Base-by-base conservation (phyloP, 768 basidiomycete species). In the Glaciozyma martinii region DNA sequence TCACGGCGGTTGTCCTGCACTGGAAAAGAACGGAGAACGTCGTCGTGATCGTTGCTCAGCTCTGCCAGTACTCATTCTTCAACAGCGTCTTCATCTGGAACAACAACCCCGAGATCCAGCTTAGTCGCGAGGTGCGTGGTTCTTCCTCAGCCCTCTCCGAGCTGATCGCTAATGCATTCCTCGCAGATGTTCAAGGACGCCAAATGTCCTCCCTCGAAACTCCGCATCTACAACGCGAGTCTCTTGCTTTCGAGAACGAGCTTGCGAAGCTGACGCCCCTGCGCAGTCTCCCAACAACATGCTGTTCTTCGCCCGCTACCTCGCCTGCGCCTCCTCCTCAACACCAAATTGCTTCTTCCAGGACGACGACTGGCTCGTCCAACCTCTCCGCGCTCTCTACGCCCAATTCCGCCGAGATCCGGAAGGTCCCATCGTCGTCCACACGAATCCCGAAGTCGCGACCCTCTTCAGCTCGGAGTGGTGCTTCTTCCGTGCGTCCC, bases 11-110 rank as follows among this genome's bases (percentile, higher is more conserved):
- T 32, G 71, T 87, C 46, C 77, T 86, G 50, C 87, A 86, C 74
- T 87, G 85, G 86, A 83, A 82, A 56, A 80, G 84, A 23, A 79
- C 85, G 29, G 76, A 80, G 0, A 88, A 87, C 66, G 83, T 87
- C 49, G 72, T 80, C 47, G 78, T 79, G 57, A 84, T 87, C 59
- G 78, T 79, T 23, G 80, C 68, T 9, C 60, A 66, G 25, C 60
- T 73, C 27, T 71, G 71, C 56, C 66, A 59, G 46, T 68, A 66
- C 62, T 43, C 47, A 0, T 65, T 71, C 56, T 64, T 72, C 37
- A 54, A 63, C 8, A 43, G 33, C 18, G 61, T 71, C 25, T 7
- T 66, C 37, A 59, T 73, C 16, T 68, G 65, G 66, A 73, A 73
- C 66, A 73, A 73, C 60, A 73, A 73, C 37, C 72, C 71, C 32